Evolutionary conservation across 768 basidiomycete species (phyloP), one percentile per base, ranked within the genome.

Genomic region (Tulasnella sp.): DNA sequence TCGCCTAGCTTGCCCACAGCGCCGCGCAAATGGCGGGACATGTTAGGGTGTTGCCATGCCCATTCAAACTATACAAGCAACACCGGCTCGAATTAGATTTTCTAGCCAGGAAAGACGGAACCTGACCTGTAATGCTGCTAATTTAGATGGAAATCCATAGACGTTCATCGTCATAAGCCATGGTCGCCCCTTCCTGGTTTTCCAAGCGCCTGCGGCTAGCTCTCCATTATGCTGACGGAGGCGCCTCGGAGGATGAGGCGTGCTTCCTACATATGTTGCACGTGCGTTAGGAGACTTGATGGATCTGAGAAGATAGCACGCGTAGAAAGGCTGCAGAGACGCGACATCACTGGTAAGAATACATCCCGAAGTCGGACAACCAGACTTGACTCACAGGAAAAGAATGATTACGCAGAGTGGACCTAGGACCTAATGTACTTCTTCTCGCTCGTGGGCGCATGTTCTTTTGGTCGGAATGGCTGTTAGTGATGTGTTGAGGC

Each of bases 111-210:
- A n/a, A 22, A 75, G 24, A 86, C 85, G 93, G 93, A 95, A 86
- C 94, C 93, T 5, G 83, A 95, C 95, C 85, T 94, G 90, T 34
- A 91, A 86, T 16, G 95, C 94, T 1, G 93, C 89, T 85, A 94
- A 85, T 84, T 90, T 91, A 79, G 92, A 93, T 0, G 94, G 93
- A 83, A 96, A 95, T 6, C 94, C 95, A 84, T 94, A 89, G 1
- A 95, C 92, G 50, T 95, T 92, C 92, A 95, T 92, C 80, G 93
- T 91, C 94, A 96, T 95, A 16, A 91, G 88, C 94, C 93, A 95
- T 60, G 93, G 93, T 37, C 93, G 85, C 72, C 89, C 89, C 37
- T 86, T 82, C 69, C 85, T 86, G 0, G 94, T 95, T 85, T 90
- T 93, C 85, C 87, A 88, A 14, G 94, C 94, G 24, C 94, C 94